These are phyloP conservation scores for Fusarium sp. DNA, from an alignment of 2,329 filamentous ascomycete genomes.

Conservation along the genomic window DNA sequence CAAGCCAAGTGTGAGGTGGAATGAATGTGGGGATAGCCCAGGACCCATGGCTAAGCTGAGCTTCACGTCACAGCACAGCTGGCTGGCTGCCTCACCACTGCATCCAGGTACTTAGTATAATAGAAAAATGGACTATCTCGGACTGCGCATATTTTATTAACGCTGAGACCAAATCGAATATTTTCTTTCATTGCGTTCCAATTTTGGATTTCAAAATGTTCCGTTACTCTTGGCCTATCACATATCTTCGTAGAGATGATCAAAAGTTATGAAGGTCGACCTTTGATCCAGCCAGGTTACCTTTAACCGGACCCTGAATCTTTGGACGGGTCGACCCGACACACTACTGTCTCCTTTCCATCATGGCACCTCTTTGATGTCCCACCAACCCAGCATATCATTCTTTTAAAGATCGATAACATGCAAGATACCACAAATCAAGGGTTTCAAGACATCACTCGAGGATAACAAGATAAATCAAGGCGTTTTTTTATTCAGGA, in stretches of 20 bases:
- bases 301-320: not conserved
- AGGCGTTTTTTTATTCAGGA: conserved; percentile 51
- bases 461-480: conserved; percentile 34
- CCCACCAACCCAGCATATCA: not conserved
- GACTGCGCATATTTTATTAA: not conserved
- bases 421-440: not conserved
- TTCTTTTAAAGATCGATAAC: not conserved
- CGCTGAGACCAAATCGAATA: too few species aligned
- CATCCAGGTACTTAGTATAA: not conserved
- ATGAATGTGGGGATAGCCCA: conserved; percentile 30
- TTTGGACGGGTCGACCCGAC: not conserved
- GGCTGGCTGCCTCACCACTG: conserved; percentile 18
- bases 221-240: not conserved
- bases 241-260: not conserved
- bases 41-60: conserved; percentile 10
- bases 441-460: not conserved
- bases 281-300: not conserved
- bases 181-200: not conserved
- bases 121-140: not conserved
- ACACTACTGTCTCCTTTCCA: not conserved
- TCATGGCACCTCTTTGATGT: not conserved
- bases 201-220: too few species aligned
- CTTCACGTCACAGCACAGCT: conserved; percentile 20
- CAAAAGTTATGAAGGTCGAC: not conserved
- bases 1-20: conserved; percentile 23